Evolutionary conservation across 306 rosid species (phyloP).

Genomic region (Medicago truncatula): MtrunA17r5.0-ANR NC_053048.1:42530501-42531000

Average conservation of each 20-base stretch:
- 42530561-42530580: neutral
- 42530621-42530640: too few relatives aligned
- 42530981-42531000: too few relatives aligned
- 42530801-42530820: neutral
- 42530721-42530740: slow-evolving; percentile 17
- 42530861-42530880: slow-evolving; percentile 33
- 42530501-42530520: neutral
- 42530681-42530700: slow-evolving; percentile 31
- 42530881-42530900: neutral
- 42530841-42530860: slow-evolving; percentile 18
- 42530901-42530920: slow-evolving; percentile 30
- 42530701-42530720: slow-evolving; percentile 14
- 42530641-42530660: neutral
- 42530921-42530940: neutral
- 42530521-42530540: neutral
- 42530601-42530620: neutral
- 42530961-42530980: neutral
- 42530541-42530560: neutral
- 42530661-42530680: neutral
- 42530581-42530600: neutral
- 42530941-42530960: slow-evolving; percentile 28
- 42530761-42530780: neutral
- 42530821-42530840: slow-evolving; percentile 23
- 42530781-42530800: neutral
- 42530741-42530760: neutral